Evolutionary conservation across 345 rosid species (phyloP).

Genomic region (Gossypium herbaceum): DNA sequence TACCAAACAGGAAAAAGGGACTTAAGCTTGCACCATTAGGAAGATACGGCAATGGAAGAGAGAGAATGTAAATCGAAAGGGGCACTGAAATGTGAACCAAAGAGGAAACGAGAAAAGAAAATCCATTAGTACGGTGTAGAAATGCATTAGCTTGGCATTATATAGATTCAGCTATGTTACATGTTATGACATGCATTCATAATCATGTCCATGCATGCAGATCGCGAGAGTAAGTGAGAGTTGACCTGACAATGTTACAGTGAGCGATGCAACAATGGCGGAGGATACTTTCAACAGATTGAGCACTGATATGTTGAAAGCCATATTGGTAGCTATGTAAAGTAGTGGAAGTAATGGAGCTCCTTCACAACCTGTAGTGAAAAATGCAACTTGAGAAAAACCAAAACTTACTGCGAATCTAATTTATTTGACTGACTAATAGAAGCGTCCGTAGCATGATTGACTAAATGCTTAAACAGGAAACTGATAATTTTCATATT

Average conservation of each 20-base stretch:
- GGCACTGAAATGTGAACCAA: constrained; percentile 51
- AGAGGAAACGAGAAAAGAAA: too few relatives aligned
- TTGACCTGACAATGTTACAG: constrained; percentile 63
- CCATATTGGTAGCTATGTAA: constrained; percentile 56
- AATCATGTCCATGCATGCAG: background rate
- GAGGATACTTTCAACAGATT: constrained; percentile 69
- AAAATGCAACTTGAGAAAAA: background rate
- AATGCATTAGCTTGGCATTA: background rate
- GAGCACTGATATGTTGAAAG: constrained; percentile 75
- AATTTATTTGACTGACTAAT: background rate
- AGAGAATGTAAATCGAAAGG: constrained; percentile 56
- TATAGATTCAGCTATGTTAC: background rate
- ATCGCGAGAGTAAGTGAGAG: constrained; percentile 6
- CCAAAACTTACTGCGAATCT: background rate
- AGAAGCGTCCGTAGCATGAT: background rate
- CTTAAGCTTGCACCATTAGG: constrained; percentile 71
- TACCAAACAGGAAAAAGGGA: constrained; percentile 54
- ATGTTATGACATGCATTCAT: background rate
- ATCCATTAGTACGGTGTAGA: background rate
- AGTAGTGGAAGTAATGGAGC: constrained; percentile 78
- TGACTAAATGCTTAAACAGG: background rate
- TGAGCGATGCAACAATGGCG: constrained; percentile 66
- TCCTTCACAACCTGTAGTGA: constrained; percentile 59
- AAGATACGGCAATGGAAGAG: constrained; percentile 78
- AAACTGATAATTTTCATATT: background rate